phyloP scores from a whole-genome alignment of 805 yeast species.

The Nakazawaea ishiwadae region DNA sequence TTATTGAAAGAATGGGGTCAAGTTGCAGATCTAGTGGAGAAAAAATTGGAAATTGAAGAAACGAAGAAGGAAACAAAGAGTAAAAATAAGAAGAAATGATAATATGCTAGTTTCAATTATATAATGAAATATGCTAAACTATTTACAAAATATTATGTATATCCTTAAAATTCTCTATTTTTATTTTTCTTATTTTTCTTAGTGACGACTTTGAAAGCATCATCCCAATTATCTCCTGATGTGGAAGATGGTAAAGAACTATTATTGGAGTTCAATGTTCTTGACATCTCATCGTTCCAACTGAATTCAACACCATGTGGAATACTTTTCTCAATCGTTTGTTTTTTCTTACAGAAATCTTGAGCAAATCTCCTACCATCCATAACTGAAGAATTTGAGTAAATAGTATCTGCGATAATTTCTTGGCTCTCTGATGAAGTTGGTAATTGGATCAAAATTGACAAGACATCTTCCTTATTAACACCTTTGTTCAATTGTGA shows the following conservation, averaged over 20 bases:
- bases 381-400: constrained; percentile 82
- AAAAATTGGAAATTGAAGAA: constrained; percentile 2
- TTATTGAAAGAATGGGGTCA: constrained; percentile 29
- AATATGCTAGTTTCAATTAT: not conserved
- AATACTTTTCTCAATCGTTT: constrained; percentile 57
- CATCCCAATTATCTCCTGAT: constrained; percentile 50
- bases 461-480: constrained; percentile 71
- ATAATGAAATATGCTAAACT: not conserved
- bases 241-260: constrained; percentile 16
- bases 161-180: constrained; percentile 10
- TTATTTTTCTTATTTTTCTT: constrained; percentile 50
- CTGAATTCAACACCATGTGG: constrained; percentile 42
- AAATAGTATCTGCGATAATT: constrained; percentile 88
- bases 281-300: constrained; percentile 69
- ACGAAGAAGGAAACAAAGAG: not conserved
- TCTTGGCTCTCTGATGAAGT: constrained; percentile 68
- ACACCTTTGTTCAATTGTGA: constrained; percentile 68
- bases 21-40: constrained; percentile 6
- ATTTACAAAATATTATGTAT: not conserved
- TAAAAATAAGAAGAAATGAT: constrained; percentile 1
- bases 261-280: constrained; percentile 16
- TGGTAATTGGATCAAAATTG: constrained; percentile 78
- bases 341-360: constrained; percentile 80
- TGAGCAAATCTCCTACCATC: constrained; percentile 93
- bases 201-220: constrained; percentile 50